A percentile compares a stretch with the other conserved stretches of the same genome.
phyloP scores from a whole-genome alignment of 2,329 filamentous ascomycete species.

The Hymenoscyphus fructigenus region DNA sequence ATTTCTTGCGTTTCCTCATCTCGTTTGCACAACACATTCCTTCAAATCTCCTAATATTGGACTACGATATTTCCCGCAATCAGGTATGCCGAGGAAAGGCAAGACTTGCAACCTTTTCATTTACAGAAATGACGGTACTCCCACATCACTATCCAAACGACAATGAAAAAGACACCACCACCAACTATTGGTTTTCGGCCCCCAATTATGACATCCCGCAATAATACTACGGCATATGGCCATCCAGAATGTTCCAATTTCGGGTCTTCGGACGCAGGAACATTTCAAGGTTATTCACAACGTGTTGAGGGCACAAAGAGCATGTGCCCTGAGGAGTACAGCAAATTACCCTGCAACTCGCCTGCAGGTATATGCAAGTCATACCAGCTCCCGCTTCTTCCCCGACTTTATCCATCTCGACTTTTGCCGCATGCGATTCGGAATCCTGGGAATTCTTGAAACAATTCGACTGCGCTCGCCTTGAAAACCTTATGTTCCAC shows the following conservation, averaged over 20 bases:
- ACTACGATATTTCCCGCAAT: neutral
- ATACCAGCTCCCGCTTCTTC: constrained; percentile 12
- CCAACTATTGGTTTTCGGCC: neutral
- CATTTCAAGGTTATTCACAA: constrained; percentile 12
- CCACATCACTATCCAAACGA: neutral
- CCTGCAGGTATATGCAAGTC: constrained; percentile 27
- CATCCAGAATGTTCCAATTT: constrained; percentile 5
- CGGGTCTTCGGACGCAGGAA: constrained; percentile 17
- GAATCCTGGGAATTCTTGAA: constrained; percentile 19
- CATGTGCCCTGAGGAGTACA: constrained; percentile 5
- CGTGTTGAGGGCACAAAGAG: constrained; percentile 7
- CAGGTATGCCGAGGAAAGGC: neutral
- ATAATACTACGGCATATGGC: constrained; percentile 6
- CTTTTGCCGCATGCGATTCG: constrained; percentile 12
- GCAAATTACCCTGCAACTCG: constrained; percentile 7
- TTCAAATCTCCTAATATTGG: neutral
- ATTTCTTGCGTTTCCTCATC: neutral
- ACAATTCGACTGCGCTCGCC: constrained; percentile 17
- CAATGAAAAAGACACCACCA: neutral
- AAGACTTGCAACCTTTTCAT: neutral
- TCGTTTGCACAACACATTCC: constrained; percentile 1
- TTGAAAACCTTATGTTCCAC: neutral
- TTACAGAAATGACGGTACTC: neutral
- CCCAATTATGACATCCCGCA: neutral
- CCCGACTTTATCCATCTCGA: constrained; percentile 19